Percentiles rank a stretch among this genome's conserved stretches.
These are phyloP conservation scores for Arthrobotrys sinensis DNA, from an alignment of 2,329 filamentous ascomycete species.

Conservation along the genomic window DNA sequence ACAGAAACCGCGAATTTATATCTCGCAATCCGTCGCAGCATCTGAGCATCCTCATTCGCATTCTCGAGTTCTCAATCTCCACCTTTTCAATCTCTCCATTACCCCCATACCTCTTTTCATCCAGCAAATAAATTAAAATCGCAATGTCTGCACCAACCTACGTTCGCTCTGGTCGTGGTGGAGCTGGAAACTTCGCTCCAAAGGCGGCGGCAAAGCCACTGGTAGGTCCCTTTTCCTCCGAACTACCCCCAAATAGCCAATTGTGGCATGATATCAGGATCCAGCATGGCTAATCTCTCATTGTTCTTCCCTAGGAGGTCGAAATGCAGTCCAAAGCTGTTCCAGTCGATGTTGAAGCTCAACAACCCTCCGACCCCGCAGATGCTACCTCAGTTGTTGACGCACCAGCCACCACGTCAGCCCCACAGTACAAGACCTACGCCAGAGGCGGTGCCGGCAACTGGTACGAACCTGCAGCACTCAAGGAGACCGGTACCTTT, in stretches of 20 bases:
- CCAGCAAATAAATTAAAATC: not conserved
- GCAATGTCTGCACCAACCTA: constrained; percentile 58
- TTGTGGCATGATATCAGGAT: not conserved
- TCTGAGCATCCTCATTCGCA: not conserved
- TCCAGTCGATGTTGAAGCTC: constrained; percentile 46
- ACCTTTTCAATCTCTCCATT: too few species aligned
- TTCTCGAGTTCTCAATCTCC: not conserved
- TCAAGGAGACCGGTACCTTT: constrained; percentile 54
- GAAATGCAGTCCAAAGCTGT: constrained; percentile 49
- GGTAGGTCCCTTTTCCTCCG: constrained; percentile 28
- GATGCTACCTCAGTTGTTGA: constrained; percentile 38
- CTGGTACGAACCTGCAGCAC: constrained; percentile 57
- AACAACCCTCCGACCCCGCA: constrained; percentile 40
- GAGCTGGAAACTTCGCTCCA: constrained; percentile 58
- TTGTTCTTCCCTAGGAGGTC: constrained; percentile 34
- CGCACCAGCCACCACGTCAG: constrained; percentile 18
- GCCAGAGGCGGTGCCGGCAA: constrained; percentile 56
- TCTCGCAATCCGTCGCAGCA: constrained; percentile 18
- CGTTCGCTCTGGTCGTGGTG: constrained; percentile 58
- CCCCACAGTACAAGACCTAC: constrained; percentile 59
- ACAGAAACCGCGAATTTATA: constrained; percentile 9
- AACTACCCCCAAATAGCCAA: not conserved
- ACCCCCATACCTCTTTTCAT: not conserved
- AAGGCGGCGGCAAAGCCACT: constrained; percentile 50
- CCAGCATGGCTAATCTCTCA: constrained; percentile 6